Evolutionary conservation across 192 early-diverging fungal genomes (phyloP).

Genomic region (Coemansia sp.): DNA sequence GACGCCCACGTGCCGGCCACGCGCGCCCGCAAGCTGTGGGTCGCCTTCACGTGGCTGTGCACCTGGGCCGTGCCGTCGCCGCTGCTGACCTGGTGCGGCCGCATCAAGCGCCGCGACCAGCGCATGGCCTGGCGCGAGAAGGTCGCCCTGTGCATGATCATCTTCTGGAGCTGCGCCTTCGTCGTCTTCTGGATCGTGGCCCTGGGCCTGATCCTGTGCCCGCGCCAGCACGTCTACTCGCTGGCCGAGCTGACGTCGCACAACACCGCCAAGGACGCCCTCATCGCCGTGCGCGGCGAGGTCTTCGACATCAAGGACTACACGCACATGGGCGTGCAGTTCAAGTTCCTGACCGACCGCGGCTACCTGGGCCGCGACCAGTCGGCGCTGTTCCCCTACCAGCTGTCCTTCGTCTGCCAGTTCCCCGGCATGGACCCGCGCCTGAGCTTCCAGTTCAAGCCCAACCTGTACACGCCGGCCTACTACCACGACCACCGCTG

Average conservation of each 20-base stretch:
- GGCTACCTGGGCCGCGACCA: slow-evolving; percentile 67
- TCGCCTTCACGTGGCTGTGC: slow-evolving; percentile 42
- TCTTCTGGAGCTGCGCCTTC: slow-evolving; percentile 70
- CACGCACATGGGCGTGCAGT: slow-evolving; percentile 52
- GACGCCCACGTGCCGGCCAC: slow-evolving; percentile 57
- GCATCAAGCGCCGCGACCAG: slow-evolving; percentile 75
- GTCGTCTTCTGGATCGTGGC: slow-evolving; percentile 85
- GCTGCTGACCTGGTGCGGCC: slow-evolving; percentile 65
- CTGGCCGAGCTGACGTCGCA: slow-evolving; percentile 60
- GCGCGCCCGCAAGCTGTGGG: slow-evolving; percentile 46
- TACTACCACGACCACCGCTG: slow-evolving; percentile 72
- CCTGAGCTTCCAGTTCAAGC: slow-evolving; percentile 53
- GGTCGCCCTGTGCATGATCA: slow-evolving; percentile 84
- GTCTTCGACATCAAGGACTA: slow-evolving; percentile 77
- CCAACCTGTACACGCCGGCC: slow-evolving; percentile 56
- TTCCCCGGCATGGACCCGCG: slow-evolving; percentile 56
- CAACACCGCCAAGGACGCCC: slow-evolving; percentile 57
- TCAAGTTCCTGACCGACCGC: slow-evolving; percentile 45
- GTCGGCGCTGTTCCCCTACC: slow-evolving; percentile 67
- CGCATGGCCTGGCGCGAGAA: slow-evolving; percentile 98
- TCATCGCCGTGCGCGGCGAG: slow-evolving; percentile 72
- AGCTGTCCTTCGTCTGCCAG: slow-evolving; percentile 57
- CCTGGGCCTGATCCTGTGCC: slow-evolving; percentile 73
- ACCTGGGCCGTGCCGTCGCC: slow-evolving; percentile 69
- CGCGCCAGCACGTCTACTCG: slow-evolving; percentile 70